A percentile compares a stretch with the other conserved stretches of the same genome.
These are phyloP conservation scores for Mycena rosella DNA, from an alignment of 768 basidiomycete genomes.

Conservation along the genomic window DNA sequence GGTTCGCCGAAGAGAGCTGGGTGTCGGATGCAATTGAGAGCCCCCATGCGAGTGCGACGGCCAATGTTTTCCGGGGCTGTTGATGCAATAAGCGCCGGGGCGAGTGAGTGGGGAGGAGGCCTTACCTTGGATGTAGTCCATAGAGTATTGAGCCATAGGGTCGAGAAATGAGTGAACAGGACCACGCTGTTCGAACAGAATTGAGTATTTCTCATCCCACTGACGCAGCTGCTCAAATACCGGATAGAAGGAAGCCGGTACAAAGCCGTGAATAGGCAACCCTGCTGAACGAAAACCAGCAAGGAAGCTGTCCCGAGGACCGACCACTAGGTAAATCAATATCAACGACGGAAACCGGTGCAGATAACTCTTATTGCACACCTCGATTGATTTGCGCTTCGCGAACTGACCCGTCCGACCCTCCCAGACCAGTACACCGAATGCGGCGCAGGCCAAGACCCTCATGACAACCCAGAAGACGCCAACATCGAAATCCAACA, in stretches of 20 bases:
- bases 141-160: slow-evolving; percentile 72
- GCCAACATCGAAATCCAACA: slow-evolving; percentile 75
- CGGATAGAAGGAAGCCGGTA: slow-evolving; percentile 75
- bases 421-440: slow-evolving; percentile 75
- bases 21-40: slow-evolving; percentile 73
- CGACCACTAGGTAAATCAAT: slow-evolving; percentile 70
- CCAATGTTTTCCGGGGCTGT: slow-evolving; percentile 65
- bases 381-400: slow-evolving; percentile 71
- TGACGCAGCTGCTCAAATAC: slow-evolving; percentile 51
- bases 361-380: slow-evolving; percentile 46
- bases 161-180: slow-evolving; percentile 77
- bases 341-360: slow-evolving; percentile 8
- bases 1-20: slow-evolving; percentile 52
- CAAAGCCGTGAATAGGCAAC: slow-evolving; percentile 75
- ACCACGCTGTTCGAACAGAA: slow-evolving; percentile 65
- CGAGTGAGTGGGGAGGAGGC: slow-evolving; percentile 1
- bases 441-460: slow-evolving; percentile 78
- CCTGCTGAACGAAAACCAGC: slow-evolving; percentile 76
- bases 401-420: slow-evolving; percentile 64
- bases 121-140: slow-evolving; percentile 63
- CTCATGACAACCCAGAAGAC: slow-evolving; percentile 84
- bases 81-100: slow-evolving; percentile 19
- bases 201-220: background rate
- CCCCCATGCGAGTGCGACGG: slow-evolving; percentile 61
- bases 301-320: slow-evolving; percentile 76